Percentiles rank a stretch among this genome's conserved stretches.
phyloP scores from a whole-genome alignment of 306 rosid species.

The Senna tora region DNA sequence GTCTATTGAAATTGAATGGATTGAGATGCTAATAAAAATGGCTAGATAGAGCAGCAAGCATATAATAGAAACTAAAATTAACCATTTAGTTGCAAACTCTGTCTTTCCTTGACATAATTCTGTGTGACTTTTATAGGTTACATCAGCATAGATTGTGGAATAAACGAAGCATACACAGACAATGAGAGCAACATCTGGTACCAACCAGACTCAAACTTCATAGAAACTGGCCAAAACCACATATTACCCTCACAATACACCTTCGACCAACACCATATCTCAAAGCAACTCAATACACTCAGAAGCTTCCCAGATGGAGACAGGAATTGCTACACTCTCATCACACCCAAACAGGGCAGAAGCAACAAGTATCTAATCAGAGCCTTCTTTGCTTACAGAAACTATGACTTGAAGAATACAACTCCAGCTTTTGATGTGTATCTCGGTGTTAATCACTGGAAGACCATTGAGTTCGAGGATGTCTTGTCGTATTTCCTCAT shows the following conservation, averaged over 20 bases:
- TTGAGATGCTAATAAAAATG: too few relatives aligned
- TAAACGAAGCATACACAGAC: neutral
- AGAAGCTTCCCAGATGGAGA: conserved; percentile 44
- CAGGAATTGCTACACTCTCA: conserved; percentile 51
- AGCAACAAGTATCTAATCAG: conserved; percentile 49
- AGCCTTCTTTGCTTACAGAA: conserved; percentile 40
- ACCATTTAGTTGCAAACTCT: too few relatives aligned
- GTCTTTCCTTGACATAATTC: too few relatives aligned
- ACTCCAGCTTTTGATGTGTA: conserved; percentile 41
- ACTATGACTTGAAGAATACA: conserved; percentile 42
- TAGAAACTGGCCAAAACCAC: conserved; percentile 18
- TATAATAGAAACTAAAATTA: too few relatives aligned
- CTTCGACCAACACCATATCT: neutral
- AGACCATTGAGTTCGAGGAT: neutral
- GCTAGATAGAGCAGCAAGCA: too few relatives aligned
- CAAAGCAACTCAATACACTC: conserved; percentile 27
- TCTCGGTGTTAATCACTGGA: conserved; percentile 53
- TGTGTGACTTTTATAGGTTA: neutral
- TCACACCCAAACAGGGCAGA: conserved; percentile 41
- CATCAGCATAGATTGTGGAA: conserved; percentile 43
- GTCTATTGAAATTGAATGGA: too few relatives aligned
- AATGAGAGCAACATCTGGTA: conserved; percentile 1
- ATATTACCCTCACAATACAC: neutral
- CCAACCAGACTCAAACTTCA: neutral
- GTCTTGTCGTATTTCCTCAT: too few relatives aligned